Base-by-base conservation (phyloP, 495 filamentous ascomycete species). In the Massariosphaeria phaeospora region DNA sequence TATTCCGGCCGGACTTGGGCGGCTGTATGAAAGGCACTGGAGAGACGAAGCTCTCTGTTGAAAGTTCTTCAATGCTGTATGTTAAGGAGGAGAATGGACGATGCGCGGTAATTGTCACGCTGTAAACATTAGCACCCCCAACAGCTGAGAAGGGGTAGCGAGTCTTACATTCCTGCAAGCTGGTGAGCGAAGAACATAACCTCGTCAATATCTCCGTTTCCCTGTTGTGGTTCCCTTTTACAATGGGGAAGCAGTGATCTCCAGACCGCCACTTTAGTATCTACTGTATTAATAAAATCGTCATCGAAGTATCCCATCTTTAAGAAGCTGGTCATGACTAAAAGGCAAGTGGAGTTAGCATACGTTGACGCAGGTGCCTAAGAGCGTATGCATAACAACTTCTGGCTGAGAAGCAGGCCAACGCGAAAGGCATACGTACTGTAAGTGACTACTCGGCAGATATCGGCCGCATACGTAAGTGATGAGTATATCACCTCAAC, bases 401-500 rank as follows among this genome's bases (percentile, higher is more conserved):
- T n/a, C n/a, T n/a, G n/a, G n/a, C n/a, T n/a, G n/a, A n/a, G n/a
- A n/a, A n/a, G n/a, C n/a, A n/a, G n/a, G n/a, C n/a, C n/a, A n/a
- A n/a, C n/a, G n/a, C n/a, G n/a, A n/a, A n/a, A n/a, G n/a, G n/a
- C n/a, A n/a, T n/a, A n/a, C n/a, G n/a, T n/a, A n/a, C n/a, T 46
- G 33, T 41, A 50, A 1, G 26, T 31, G 8, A 58, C 49, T 3
- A 58, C 44, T 17, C 23, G 15, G 18, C 34, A 3, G 18, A 53
- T 36, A 41, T 63, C 59, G 29, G 42, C 38, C 9, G 58, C 26
- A 34, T 63, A 63, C 9, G 41, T 36, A 13, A 58, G 34, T 1
- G 59, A 63, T 18, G 59, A 63, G 49, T 48, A 63, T 9, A 63
- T 30, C 10, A 54, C 44, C 23, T 63, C 59, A 6, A 55, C 39